Base-by-base conservation (phyloP, 225 moss, liverwort and hornwort genomes). In the Polytrichum formosum region DNA sequence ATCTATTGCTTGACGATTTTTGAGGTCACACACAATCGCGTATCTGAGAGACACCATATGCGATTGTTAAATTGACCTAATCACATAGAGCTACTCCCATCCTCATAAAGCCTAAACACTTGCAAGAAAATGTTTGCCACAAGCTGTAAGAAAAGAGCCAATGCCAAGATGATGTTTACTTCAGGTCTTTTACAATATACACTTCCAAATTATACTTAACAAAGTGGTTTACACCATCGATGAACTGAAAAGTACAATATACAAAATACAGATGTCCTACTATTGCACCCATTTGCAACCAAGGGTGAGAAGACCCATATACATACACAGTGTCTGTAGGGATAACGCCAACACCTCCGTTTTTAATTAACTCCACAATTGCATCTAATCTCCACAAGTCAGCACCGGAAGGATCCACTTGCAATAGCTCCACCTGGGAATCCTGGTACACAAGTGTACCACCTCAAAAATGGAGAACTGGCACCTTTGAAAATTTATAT, bases 301-400 rank as follows among this genome's bases (percentile, higher is more conserved):
- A 23, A 23, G 23, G 4, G 20, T 20, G 37, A 58, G 23, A 6
- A 20, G 58, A 22, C 7, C 30, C 60, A 68, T 25, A 17, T 56
- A 71, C 86, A 53, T 89, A 96, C 93, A 96, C 87, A 62, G 96
- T 96, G 77, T 96, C 96, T 33, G 96, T 96, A 6, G 96, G 96
- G 67, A 96, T 92, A 54, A 96, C 89, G 61, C 96, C 96, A 55
- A 96, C 96, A 67, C 87, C 93, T 29, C 96, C 96, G 18, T 74
- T 81, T 46, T 86, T 84, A 55, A 96, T 90, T 28, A 90, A 85
- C 56, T 96, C 91, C 20, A 88, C 90, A 65, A 96, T 78, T 7
- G 93, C 76, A 64, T 96, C 93, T 77, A 96, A 74, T 76, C 87
- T 93, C 96, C 96, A 96, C 20, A 90, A 60, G 77, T 96, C 93